Evolutionary conservation across 495 filamentous ascomycete genomes (phyloP), one percentile per base, ranked within the genome.

Genomic region (Paragyromitra xinjiangensis): DNA sequence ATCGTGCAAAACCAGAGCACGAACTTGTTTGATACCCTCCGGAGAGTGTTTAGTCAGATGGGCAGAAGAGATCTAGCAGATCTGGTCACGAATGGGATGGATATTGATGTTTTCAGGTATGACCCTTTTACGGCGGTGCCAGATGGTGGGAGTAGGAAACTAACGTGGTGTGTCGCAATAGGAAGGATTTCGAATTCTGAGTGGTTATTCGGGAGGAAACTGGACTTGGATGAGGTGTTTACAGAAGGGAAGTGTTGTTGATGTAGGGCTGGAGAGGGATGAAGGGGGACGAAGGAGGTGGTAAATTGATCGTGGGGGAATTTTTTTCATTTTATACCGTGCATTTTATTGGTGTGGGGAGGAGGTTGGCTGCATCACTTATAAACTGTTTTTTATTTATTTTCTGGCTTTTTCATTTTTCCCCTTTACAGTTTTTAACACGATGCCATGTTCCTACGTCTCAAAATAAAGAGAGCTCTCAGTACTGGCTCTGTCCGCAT

Each of bases 11-110:
- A 99, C 84, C 90, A 96, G 82, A 97, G 94, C 86, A 97, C 95
- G 48, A 99, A 97, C 83, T 85, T 98, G 65, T 94, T 95, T 81
- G 95, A 99, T 83, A 98, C 95, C 4, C 84, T 99, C 65, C 86
- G 94, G 62, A 87, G 96, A 70, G 96, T 98, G 7, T 98, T 98
- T 83, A 92, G 89, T 40, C 94, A 95, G 87, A 98, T 99, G 95
- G 91, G 91, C 0, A 84, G 95, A 65, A 86, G 93, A 59, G 95
- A 99, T 85, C 82, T 99, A 83, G 90, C 91, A 3, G 95, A 98
- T 77, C 87, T 89, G 86, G 95, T 98, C 6, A 89, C 92, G 51
- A 88, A 91, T 3, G 94, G 93, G 40, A 93, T 99, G 86, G 94
- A 98, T 85, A 90, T 97, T 51, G 94, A 97, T 81, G 86, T 88